phyloP scores from a whole-genome alignment of 352 stramenopile genomes.

The Peronospora destructor region DNA sequence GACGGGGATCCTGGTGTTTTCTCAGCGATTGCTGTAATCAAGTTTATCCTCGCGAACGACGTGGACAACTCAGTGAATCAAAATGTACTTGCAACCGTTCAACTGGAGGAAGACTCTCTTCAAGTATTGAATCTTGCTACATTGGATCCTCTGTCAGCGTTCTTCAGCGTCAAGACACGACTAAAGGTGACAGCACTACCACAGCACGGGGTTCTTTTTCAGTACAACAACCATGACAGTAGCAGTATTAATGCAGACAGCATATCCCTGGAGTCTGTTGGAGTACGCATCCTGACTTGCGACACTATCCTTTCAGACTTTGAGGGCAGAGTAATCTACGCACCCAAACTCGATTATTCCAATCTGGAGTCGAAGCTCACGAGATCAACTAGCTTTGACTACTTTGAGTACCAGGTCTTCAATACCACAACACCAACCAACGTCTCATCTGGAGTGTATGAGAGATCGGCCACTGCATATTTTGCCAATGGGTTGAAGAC shows the following conservation, averaged over 20 bases:
- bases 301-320: conserved; percentile 21
- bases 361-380: conserved; percentile 21
- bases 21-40: conserved; percentile 20
- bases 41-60: conserved; percentile 22
- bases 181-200: conserved; percentile 37
- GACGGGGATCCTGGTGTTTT: conserved; percentile 31
- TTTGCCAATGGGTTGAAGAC: conserved; percentile 10
- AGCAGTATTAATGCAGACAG: background rate
- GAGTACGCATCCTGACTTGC: conserved; percentile 10
- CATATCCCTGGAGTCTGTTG: conserved; percentile 13
- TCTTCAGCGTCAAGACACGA: conserved; percentile 23
- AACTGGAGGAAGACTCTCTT: conserved; percentile 52
- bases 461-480: conserved; percentile 5
- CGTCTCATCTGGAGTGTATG: conserved; percentile 10
- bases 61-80: conserved; percentile 2
- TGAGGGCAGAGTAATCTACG: conserved; percentile 35
- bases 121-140: conserved; percentile 27
- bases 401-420: conserved; percentile 34
- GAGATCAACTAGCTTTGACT: conserved; percentile 10
- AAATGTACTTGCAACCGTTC: conserved; percentile 17
- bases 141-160: conserved; percentile 37
- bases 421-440: conserved; percentile 8
- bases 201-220: conserved; percentile 41
- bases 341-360: conserved; percentile 48
- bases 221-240: conserved; percentile 26